A percentile compares a stretch with the other conserved stretches of the same genome.
These are phyloP conservation scores for Aspergillus calidoustus DNA, from an alignment of 2,329 filamentous ascomycete genomes.

Conservation along the genomic window DNA sequence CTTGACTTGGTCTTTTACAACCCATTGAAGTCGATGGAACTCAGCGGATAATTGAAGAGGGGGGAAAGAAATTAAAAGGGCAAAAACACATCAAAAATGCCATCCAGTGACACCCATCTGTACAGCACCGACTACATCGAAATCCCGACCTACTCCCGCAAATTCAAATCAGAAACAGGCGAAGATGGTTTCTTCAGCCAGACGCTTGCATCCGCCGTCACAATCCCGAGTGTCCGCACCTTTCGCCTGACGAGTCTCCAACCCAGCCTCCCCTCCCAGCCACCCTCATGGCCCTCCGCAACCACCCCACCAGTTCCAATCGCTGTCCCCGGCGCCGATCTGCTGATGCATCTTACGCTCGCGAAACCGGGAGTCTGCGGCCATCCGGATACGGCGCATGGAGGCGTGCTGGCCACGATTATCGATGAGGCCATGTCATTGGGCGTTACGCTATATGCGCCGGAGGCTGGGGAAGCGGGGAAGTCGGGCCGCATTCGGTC, in stretches of 20 bases:
- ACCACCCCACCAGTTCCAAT: slow-evolving; percentile 25
- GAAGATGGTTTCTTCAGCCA: slow-evolving; percentile 50
- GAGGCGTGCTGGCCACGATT: slow-evolving; percentile 20
- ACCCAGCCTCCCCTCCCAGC: slow-evolving; percentile 20
- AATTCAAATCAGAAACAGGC: slow-evolving; percentile 43
- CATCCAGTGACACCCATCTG: not conserved
- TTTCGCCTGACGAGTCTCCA: slow-evolving; percentile 35
- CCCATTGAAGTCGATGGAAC: too few relatives aligned
- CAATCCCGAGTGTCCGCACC: slow-evolving; percentile 38
- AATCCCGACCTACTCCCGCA: slow-evolving; percentile 46
- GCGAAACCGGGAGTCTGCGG: slow-evolving; percentile 18
- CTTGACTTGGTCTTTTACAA: not conserved
- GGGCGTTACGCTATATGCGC: slow-evolving; percentile 32
- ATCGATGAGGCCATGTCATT: slow-evolving; percentile 52
- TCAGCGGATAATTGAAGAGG: not conserved
- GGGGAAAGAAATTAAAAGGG: not conserved
- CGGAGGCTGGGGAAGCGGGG: slow-evolving; percentile 11
- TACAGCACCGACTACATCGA: slow-evolving; percentile 33
- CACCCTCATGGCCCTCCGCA: slow-evolving; percentile 33
- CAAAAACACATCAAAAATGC: slow-evolving; percentile 1
- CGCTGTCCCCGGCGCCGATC: slow-evolving; percentile 17
- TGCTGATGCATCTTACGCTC: slow-evolving; percentile 18
- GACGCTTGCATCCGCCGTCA: slow-evolving; percentile 27
- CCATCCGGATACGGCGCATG: slow-evolving; percentile 19
- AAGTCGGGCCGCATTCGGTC: slow-evolving; percentile 26